Evolutionary conservation across 2,329 filamentous ascomycete genomes (phyloP).

Genomic region (Fusarium torreyae): DNA sequence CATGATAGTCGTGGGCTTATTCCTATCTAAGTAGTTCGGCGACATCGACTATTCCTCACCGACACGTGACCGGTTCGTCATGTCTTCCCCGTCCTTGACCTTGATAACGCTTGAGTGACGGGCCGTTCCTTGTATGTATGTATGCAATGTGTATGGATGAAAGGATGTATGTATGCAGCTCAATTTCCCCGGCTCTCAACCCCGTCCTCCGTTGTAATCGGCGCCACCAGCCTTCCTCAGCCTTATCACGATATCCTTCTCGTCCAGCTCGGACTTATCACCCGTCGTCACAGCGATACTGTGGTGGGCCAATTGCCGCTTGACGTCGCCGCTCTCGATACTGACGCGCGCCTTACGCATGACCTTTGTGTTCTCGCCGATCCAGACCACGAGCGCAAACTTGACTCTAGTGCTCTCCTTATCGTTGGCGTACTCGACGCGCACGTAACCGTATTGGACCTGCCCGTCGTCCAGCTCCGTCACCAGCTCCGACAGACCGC

Average conservation of each 20-base stretch:
- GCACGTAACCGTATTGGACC: slow-evolving; percentile 77
- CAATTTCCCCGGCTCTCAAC: slow-evolving; percentile 53
- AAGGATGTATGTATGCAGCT: no score
- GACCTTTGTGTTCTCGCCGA: slow-evolving; percentile 74
- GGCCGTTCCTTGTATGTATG: slow-evolving; percentile 16
- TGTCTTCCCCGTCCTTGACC: neutral
- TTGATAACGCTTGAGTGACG: slow-evolving; percentile 16
- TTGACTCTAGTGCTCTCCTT: slow-evolving; percentile 78
- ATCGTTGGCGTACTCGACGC: slow-evolving; percentile 80
- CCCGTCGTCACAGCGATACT: slow-evolving; percentile 75
- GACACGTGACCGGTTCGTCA: slow-evolving; percentile 27
- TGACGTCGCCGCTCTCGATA: slow-evolving; percentile 77
- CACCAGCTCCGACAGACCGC: slow-evolving; percentile 73
- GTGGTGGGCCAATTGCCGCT: slow-evolving; percentile 74
- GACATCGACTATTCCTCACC: slow-evolving; percentile 14
- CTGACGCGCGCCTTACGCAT: slow-evolving; percentile 80
- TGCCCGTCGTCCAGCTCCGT: slow-evolving; percentile 69
- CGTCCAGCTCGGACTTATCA: slow-evolving; percentile 72
- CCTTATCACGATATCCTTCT: slow-evolving; percentile 72
- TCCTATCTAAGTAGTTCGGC: slow-evolving; percentile 38
- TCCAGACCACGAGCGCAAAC: slow-evolving; percentile 78
- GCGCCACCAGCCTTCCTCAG: slow-evolving; percentile 78
- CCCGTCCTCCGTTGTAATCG: slow-evolving; percentile 78
- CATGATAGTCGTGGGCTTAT: slow-evolving; percentile 11
- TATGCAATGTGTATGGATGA: neutral